phyloP scores from a whole-genome alignment of 257 asterid genomes.

The Solanum bulbocastanum region DNA sequence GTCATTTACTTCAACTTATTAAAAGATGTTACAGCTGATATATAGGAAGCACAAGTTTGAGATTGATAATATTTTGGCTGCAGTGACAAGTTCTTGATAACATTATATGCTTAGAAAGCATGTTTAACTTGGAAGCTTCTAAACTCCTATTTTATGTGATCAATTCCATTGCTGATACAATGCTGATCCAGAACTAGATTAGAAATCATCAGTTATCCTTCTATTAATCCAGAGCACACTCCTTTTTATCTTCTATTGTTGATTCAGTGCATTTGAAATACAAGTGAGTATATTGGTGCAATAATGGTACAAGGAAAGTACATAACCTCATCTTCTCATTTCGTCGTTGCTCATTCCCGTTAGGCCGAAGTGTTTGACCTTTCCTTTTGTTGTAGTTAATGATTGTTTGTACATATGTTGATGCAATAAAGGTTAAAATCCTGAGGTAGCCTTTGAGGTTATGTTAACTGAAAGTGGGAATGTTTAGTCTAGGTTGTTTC shows the following conservation, averaged over 20 bases:
- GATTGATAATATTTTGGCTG: not conserved
- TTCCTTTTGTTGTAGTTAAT: not conserved
- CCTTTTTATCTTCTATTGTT: not conserved
- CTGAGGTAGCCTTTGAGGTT: not conserved
- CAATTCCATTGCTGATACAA: not conserved
- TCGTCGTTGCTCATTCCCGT: no score
- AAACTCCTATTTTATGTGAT: not conserved
- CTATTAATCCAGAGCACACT: not conserved
- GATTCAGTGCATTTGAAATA: not conserved
- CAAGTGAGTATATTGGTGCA: not conserved
- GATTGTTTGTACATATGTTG: not conserved
- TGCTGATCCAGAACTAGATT: not conserved
- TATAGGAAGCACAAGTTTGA: not conserved
- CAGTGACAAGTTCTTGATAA: not conserved
- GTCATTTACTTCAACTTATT: not conserved
- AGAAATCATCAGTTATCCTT: not conserved
- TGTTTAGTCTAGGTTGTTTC: no score
- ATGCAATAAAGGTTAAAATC: not conserved
- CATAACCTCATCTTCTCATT: no score
- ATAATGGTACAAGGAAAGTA: not conserved
- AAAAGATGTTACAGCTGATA: not conserved
- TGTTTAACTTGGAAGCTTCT: not conserved
- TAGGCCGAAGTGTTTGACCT: no score
- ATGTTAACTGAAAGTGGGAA: not conserved
- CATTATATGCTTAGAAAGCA: not conserved